These are phyloP conservation scores for Euphorbia tirucalli DNA, from an alignment of 345 rosid genomes.

Conservation along the genomic window DNA sequence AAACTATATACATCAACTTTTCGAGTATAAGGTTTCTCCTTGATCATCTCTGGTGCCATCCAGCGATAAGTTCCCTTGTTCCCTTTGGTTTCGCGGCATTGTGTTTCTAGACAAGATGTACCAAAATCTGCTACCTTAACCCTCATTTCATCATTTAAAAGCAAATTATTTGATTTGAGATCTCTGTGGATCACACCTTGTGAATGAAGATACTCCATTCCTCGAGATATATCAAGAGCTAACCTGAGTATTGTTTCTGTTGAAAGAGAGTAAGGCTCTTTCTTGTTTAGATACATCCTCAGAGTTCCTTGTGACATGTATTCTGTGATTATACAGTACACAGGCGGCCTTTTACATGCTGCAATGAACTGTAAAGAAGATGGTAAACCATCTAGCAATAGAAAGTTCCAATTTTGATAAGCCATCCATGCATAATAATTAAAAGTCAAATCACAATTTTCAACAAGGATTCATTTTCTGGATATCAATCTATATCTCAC, in stretches of 20 bases:
- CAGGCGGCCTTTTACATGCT: conserved; percentile 96
- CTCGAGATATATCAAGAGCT: conserved; percentile 96
- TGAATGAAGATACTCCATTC: conserved; percentile 99
- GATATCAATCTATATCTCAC: background rate
- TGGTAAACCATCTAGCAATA: conserved; percentile 19
- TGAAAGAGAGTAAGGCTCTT: conserved; percentile 92
- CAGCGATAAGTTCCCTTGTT: conserved; percentile 97
- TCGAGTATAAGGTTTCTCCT: conserved; percentile 84
- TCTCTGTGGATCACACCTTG: conserved; percentile 98
- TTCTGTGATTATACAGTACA: conserved; percentile 94
- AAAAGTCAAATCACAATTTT: background rate
- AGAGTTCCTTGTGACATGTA: conserved; percentile 99
- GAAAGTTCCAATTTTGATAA: conserved; percentile 1
- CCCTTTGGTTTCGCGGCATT: conserved; percentile 82
- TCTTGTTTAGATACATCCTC: conserved; percentile 98
- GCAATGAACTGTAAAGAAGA: conserved; percentile 75
- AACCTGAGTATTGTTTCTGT: conserved; percentile 80
- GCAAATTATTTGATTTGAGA: conserved; percentile 87
- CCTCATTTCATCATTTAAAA: conserved; percentile 90
- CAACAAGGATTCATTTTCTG: background rate
- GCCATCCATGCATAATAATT: background rate
- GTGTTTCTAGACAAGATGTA: conserved; percentile 91
- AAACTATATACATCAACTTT: conserved; percentile 98
- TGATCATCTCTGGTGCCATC: conserved; percentile 99
- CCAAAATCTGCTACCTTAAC: conserved; percentile 98